Base-by-base conservation (phyloP, 768 basidiomycete species). In the Lyophyllum semitale region DNA sequence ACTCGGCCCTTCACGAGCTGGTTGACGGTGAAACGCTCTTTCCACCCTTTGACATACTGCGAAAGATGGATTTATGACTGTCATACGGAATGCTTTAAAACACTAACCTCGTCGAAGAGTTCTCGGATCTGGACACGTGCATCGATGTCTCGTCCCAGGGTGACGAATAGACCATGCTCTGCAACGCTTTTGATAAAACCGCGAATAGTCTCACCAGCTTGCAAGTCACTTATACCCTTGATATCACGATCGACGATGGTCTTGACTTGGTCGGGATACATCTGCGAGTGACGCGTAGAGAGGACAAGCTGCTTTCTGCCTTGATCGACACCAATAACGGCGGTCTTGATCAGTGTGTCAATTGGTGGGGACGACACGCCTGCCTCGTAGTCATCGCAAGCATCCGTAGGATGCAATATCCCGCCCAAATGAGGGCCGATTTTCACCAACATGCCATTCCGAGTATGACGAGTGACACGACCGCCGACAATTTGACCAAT, bases 11-110 rank as follows among this genome's bases (percentile, higher is more conserved):
- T 89, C 12, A 97, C 93, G 2, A 98, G 68, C 63, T 98, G 93
- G 62, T 91, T 87, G 37, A 80, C 73, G 58, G 81, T 72, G 70
- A 98, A 98, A 20, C 79, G 83, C 25, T 80, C 75, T 73, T 95
- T 89, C 96, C 96, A 99, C 37, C 98, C 95, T 71, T 98, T 97
- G 64, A 98, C 83, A 71, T 84, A 98, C 93, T 97, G 62, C 20
- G 57, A 55, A 33, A 45, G n/a, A 44, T 62, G 37, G 53, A 55
- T 54, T 23, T 57, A 29, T 41, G 38, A 54, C 42, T 35, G 26
- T 20, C 22, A 32, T 41, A 23, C 25, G 20, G 11, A 32, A 15
- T 30, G 52, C 49, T 25, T 25, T 52, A 12, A 17, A 54, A 26
- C 49, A 83, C 76, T 41, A 43, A 82, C 82, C 55, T 95, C 93